Evolutionary conservation across 2,329 filamentous ascomycete genomes (phyloP), one percentile per base, ranked within the genome.

Genomic region (Colletotrichum sp.): DNA sequence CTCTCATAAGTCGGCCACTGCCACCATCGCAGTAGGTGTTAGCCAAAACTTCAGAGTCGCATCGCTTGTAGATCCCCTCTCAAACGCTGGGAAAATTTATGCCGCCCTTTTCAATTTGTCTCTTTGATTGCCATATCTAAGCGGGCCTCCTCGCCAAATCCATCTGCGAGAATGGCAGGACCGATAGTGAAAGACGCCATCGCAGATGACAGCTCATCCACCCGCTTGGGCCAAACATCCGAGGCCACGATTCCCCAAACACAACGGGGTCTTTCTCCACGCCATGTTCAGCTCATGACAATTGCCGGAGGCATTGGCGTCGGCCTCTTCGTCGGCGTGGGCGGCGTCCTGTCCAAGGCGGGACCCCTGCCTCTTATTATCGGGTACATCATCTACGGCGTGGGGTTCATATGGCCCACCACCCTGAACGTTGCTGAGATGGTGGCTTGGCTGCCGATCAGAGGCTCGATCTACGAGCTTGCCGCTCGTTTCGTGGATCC

Each of bases 401-500:
- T 86, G 60, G 82, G 84, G 77, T 87, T 85, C 81, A 83, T 87
- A 78, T 88, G 85, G 86, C 86, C 86, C 15, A 66, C 82, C 64
- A 85, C 87, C 82, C 79, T 88, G 76, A 86, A 83, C 77, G 85
- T 92, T 38, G 90, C 89, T 69, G 91, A 92, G 82, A 91, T 92
- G 88, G 88, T 87, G 68, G 87, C 90, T 8, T 91, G 90, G 75
- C 84, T 91, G 28, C 90, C 90, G 5, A 83, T 91, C 67, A 85
- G 88, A 36, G 87, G 89, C 63, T 88, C 88, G 16, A 89, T 91
- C 60, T 90, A 90, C 57, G 89, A 91, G 76, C 87, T 90, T 64
- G 89, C 88, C 71, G 85, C 84, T 16, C 87, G 90, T 18, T 92
- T 89, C 77, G 87, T 90, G 32, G 90, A 92, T 78, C 88, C 89